Percentiles rank a stretch among this genome's conserved stretches.
These are phyloP conservation scores for Puccinia coronata DNA, from an alignment of 1,284 basidiomycete genomes.

Conservation along the genomic window DNA sequence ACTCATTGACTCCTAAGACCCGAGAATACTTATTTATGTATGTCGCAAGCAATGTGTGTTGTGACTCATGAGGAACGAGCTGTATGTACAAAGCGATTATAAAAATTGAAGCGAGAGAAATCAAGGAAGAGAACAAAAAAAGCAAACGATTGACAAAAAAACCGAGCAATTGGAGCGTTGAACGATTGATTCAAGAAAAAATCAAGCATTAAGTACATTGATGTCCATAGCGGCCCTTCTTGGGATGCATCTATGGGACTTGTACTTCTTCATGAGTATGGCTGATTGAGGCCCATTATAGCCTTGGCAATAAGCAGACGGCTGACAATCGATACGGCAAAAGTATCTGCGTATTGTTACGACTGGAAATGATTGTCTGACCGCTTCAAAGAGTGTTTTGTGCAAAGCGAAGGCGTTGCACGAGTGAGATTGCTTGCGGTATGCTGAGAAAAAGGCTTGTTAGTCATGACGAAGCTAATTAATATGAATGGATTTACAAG, in stretches of 20 bases:
- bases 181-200: background rate
- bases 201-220: background rate
- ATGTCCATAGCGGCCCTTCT: background rate
- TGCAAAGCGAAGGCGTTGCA: background rate
- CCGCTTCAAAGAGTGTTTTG: background rate
- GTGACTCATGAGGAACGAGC: background rate
- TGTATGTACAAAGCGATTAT: background rate
- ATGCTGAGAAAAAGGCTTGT: background rate
- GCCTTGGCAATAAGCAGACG: too few species aligned
- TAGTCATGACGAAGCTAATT: background rate
- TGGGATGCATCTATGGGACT: slow-evolving; percentile 8
- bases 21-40: background rate
- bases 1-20: too few species aligned
- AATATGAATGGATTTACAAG: background rate
- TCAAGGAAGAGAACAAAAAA: background rate
- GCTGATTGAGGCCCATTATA: too few species aligned
- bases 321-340: too few species aligned
- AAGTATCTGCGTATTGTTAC: background rate
- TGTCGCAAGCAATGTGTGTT: background rate
- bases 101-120: background rate
- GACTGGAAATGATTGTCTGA: background rate
- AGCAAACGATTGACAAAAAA: background rate
- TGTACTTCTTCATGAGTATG: slow-evolving; percentile 8
- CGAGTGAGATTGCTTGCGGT: slow-evolving; percentile 10
- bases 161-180: background rate